These are phyloP conservation scores for Lasiodiplodia gonubiensis DNA, from an alignment of 2,329 filamentous ascomycete genomes.

Conservation along the genomic window DNA sequence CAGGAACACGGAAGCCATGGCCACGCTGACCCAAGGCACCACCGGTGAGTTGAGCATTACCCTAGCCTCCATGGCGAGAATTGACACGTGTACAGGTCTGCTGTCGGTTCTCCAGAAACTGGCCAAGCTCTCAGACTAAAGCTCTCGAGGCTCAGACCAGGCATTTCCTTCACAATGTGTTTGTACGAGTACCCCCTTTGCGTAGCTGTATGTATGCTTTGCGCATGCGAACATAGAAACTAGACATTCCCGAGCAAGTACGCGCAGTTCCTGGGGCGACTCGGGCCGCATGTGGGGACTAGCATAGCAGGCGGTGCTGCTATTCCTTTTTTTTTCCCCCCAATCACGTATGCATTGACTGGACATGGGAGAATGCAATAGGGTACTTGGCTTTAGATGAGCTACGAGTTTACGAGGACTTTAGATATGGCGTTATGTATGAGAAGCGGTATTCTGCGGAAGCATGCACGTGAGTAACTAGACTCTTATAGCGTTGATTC, in stretches of 20 bases:
- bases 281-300: background rate
- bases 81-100: slow-evolving; percentile 47
- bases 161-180: background rate
- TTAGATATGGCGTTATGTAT: background rate
- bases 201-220: slow-evolving; percentile 8
- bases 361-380: background rate
- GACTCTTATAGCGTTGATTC: background rate
- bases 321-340: background rate
- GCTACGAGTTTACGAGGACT: slow-evolving; percentile 2
- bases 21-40: slow-evolving; percentile 87
- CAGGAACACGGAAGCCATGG: slow-evolving; percentile 84
- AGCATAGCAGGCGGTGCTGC: slow-evolving; percentile 11
- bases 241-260: slow-evolving; percentile 11
- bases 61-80: slow-evolving; percentile 27
- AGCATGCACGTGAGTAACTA: background rate
- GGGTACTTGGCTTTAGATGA: slow-evolving; percentile 1
- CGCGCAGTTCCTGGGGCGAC: background rate
- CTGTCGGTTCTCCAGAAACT: slow-evolving; percentile 61
- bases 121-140: slow-evolving; percentile 36
- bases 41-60: slow-evolving; percentile 67
- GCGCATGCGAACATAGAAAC: slow-evolving; percentile 6
- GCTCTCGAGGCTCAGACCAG: slow-evolving; percentile 5
- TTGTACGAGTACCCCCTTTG: slow-evolving; percentile 24
- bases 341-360: background rate
- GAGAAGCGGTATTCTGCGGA: background rate